phyloP scores from a whole-genome alignment of 306 rosid genomes.

The Ammopiptanthus mongolicus region DNA sequence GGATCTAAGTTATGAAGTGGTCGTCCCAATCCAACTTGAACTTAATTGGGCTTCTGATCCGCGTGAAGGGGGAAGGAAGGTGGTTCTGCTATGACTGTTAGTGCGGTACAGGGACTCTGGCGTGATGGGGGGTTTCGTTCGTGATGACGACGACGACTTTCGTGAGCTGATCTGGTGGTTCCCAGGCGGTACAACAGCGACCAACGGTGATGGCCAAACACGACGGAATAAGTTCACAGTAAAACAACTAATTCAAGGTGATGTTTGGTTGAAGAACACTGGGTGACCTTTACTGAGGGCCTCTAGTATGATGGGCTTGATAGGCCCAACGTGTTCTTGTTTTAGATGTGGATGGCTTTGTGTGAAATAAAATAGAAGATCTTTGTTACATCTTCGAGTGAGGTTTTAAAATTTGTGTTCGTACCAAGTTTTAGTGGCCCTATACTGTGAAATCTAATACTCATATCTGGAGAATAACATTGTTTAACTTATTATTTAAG shows the following conservation, averaged over 20 bases:
- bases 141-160: too few relatives aligned
- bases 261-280: conserved; percentile 46
- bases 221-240: conserved; percentile 60
- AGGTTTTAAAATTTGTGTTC: not conserved
- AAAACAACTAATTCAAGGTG: conserved; percentile 54
- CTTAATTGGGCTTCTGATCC: too few relatives aligned
- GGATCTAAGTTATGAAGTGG: too few relatives aligned
- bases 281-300: conserved; percentile 59
- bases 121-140: too few relatives aligned
- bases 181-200: too few relatives aligned
- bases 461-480: not conserved
- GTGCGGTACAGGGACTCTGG: too few relatives aligned
- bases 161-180: too few relatives aligned
- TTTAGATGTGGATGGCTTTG: not conserved
- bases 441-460: not conserved
- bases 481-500: not conserved
- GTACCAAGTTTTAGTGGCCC: not conserved
- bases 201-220: too few relatives aligned
- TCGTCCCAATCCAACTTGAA: too few relatives aligned
- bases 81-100: too few relatives aligned
- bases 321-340: not conserved
- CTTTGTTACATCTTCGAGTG: not conserved
- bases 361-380: not conserved
- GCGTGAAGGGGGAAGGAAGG: too few relatives aligned
- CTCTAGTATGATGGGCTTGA: conserved; percentile 12